Evolutionary conservation across 768 basidiomycete species (phyloP), one percentile per base, ranked within the genome.

Genomic region (Mycena venus): DNA sequence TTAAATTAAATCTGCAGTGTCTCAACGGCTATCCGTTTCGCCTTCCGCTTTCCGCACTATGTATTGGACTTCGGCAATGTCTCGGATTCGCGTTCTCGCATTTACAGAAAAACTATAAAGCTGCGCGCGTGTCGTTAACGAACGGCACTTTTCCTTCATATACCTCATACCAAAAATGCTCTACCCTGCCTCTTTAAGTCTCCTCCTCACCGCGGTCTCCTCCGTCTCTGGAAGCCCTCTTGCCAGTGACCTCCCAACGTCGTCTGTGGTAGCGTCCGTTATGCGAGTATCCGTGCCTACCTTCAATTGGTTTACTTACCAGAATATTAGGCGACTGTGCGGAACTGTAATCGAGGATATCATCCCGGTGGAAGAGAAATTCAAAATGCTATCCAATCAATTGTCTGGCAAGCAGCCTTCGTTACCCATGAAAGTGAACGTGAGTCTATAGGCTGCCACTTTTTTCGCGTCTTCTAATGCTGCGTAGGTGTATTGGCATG

Each of bases 401-500:
- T 10, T 12, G 12, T 23, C 47, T 49, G n/a, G 47, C n/a, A 25
- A 23, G 47, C 8, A 23, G 7, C 36, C 36, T 38, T 38, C 21
- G 23, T 10, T 25, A 25, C 8, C 19, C 14, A 21, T 21, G 17
- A 21, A 47, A 15, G 44, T 21, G 19, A 8, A 29, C 15, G 53
- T 55, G 53, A 53, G 51, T 31, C 23, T 31, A 10, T 23, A 29
- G 12, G 25, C 27, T 31, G 27, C 4, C 15, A 21, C 17, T 47
- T 7, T 8, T 19, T 8, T 15, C 19, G 14, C 15, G n/a, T 47
- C 19, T 17, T 21, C 44, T 47, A 17, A 47, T 21, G 53, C 59
- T n/a, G 31, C 27, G 4, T 6, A 84, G 60, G 80, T 85, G 31
- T 78, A 83, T 65, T 83, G 83, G 77, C 83, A 87, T 72, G 84